phyloP scores from a whole-genome alignment of 2,329 filamentous ascomycete genomes.

The Proliferodiscus dingleyae region DNA sequence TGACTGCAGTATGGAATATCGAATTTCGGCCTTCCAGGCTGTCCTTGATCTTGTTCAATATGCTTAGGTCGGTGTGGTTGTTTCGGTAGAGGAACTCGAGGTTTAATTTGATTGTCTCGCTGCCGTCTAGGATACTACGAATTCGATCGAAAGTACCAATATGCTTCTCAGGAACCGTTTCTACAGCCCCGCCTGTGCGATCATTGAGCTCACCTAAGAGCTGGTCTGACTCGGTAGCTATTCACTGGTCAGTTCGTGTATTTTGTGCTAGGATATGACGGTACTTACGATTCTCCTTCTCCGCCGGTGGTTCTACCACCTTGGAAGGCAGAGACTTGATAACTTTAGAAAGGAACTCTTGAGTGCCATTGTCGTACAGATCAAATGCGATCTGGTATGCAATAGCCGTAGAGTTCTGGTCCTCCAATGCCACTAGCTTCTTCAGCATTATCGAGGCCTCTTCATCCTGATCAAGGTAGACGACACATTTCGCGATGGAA shows the following conservation, averaged over 20 bases:
- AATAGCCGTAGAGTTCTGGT: slow-evolving; percentile 72
- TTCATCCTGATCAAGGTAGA: slow-evolving; percentile 88
- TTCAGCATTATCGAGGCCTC: slow-evolving; percentile 84
- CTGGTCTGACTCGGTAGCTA: slow-evolving; percentile 44
- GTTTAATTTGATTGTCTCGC: slow-evolving; percentile 90
- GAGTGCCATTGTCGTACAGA: slow-evolving; percentile 95
- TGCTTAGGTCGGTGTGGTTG: slow-evolving; percentile 86
- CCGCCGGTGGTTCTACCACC: slow-evolving; percentile 36
- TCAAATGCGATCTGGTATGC: slow-evolving; percentile 99
- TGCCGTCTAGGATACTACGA: slow-evolving; percentile 71
- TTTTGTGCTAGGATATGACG: background rate
- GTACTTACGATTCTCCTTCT: slow-evolving; percentile 39
- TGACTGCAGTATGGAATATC: slow-evolving; percentile 96
- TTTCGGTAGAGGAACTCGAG: slow-evolving; percentile 95
- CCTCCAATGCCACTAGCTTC: slow-evolving; percentile 74
- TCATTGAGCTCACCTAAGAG: slow-evolving; percentile 50
- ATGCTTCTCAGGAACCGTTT: slow-evolving; percentile 43
- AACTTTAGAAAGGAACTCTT: slow-evolving; percentile 91
- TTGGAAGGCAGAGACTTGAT: slow-evolving; percentile 68
- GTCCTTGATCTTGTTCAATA: slow-evolving; percentile 94
- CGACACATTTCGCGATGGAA: slow-evolving; percentile 94
- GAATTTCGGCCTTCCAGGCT: slow-evolving; percentile 94
- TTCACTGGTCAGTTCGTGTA: slow-evolving; percentile 1
- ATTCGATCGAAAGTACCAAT: slow-evolving; percentile 58
- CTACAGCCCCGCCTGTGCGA: slow-evolving; percentile 28